Evolutionary conservation across 805 yeast genomes (phyloP), one percentile per base, ranked within the genome.

Genomic region (Yarrowia sp.): DNA sequence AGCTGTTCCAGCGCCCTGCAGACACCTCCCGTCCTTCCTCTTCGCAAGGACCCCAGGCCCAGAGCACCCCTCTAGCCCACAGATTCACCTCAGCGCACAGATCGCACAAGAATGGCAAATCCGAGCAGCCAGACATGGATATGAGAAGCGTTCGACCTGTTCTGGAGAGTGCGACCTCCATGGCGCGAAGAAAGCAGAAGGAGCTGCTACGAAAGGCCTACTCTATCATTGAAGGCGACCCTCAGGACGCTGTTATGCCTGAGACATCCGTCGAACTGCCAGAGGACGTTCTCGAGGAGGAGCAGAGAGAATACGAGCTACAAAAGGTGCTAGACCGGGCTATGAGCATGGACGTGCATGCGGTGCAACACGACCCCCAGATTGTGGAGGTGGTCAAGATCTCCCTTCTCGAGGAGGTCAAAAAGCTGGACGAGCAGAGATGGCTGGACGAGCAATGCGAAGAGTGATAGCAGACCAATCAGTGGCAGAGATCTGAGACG

Each of bases 361-460:
- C 42, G 12, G 58, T 51, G 6, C 41, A 51, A 18, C 41, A 51
- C n/a, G 58, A 51, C 14, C 32, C 58, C 6, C 42, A 35, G 18
- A 33, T 51, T 4, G 58, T 51, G 14, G 58, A 51, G 32, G 42
- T 51, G 21, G 41, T 51, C 22, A 32, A 35, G 22, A 35, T 35
- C 16, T 51, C 58, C 10, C 58, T 51, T 12, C n/a, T 51, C 10
- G 58, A 51, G 13, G 58, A 51, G 58, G 58, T 51, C 8, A 51
- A 51, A 24, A 33, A 51, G 13, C 42, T 51, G 4, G 58, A 51
- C 18, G 58, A 51, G 13, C 58, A 29, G 5, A 10, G 42, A 9
- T 51, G 58, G 58, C 41, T 51, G 16, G 58, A 51, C 32, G 58
- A 51, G 42, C 58, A 51, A 13, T 51, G 58, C 13, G 58, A 33